Conservation (phyloP, 163 green algal species). For the Scenedesmus sp. region DNA sequence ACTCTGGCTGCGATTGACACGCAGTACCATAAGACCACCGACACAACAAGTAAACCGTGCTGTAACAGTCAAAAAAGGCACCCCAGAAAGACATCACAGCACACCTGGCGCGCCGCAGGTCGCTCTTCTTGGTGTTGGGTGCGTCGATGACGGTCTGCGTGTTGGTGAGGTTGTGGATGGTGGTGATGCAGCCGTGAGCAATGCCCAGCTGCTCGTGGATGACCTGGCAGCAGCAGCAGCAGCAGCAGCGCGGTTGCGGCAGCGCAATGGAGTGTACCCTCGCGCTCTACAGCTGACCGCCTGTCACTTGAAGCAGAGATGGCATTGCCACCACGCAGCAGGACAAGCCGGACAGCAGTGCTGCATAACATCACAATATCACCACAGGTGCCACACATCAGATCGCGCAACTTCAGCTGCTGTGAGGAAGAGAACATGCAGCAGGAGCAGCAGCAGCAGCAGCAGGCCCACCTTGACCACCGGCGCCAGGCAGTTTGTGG, state of each 20-base stretch:
- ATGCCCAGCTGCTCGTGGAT: slow-evolving; percentile 90
- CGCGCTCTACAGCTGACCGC: background rate
- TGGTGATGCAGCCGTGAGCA: slow-evolving; percentile 90
- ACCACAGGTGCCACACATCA: too few species aligned
- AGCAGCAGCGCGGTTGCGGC: background rate
- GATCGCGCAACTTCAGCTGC: too few species aligned
- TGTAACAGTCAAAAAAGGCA: too few species aligned
- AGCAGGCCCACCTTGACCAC: slow-evolving; percentile 80
- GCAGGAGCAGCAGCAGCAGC: background rate
- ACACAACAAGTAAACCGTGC: too few species aligned
- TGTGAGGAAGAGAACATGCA: background rate
- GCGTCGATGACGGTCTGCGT: slow-evolving; percentile 92
- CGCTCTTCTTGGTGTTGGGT: slow-evolving; percentile 88
- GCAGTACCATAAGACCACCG: too few species aligned
- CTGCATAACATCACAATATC: too few species aligned
- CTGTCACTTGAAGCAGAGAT: too few species aligned
- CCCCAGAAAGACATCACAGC: background rate
- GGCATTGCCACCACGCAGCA: too few species aligned
- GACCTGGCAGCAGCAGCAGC: slow-evolving; percentile 14
- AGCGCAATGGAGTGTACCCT: background rate
- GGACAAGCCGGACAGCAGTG: too few species aligned
- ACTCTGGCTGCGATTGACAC: too few species aligned
- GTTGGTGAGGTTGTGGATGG: slow-evolving; percentile 93
- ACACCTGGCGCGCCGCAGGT: slow-evolving; percentile 80
- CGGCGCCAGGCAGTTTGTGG: slow-evolving; percentile 93